Conservation (phyloP, 2,329 filamentous ascomycete species). For the Sarocladium brachiariae region DNA sequence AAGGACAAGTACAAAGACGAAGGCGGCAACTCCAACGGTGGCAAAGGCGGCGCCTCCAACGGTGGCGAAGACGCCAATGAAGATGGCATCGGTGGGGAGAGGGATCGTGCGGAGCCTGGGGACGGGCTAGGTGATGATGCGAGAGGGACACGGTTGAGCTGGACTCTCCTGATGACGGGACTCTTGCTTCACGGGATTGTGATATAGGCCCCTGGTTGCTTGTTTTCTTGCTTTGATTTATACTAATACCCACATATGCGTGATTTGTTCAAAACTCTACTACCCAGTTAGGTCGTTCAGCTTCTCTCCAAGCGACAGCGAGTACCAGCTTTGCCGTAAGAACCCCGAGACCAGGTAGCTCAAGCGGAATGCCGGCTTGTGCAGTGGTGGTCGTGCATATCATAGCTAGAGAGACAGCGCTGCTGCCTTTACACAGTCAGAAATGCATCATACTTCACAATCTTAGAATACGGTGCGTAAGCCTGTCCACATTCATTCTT, state of each 20-base stretch:
- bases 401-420: no score
- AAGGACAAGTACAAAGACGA: conserved; percentile 9
- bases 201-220: background rate
- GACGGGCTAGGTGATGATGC: background rate
- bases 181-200: background rate
- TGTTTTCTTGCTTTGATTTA: background rate
- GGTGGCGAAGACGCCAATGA: conserved; percentile 12
- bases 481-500: background rate
- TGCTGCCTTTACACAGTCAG: no score
- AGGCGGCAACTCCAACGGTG: conserved; percentile 15
- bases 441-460: no score
- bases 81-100: conserved; percentile 13
- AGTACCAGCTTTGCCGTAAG: no score
- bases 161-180: background rate
- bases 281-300: no score
- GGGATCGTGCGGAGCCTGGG: conserved; percentile 14
- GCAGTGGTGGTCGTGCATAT: no score
- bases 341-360: no score
- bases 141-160: background rate
- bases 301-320: no score
- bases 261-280: no score
- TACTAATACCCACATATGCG: background rate
- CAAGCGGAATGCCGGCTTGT: no score
- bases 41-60: conserved; percentile 14
- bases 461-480: no score